Evolutionary conservation across 2,329 filamentous ascomycete genomes (phyloP).

Genomic region (Aspergillus proliferans): DNA sequence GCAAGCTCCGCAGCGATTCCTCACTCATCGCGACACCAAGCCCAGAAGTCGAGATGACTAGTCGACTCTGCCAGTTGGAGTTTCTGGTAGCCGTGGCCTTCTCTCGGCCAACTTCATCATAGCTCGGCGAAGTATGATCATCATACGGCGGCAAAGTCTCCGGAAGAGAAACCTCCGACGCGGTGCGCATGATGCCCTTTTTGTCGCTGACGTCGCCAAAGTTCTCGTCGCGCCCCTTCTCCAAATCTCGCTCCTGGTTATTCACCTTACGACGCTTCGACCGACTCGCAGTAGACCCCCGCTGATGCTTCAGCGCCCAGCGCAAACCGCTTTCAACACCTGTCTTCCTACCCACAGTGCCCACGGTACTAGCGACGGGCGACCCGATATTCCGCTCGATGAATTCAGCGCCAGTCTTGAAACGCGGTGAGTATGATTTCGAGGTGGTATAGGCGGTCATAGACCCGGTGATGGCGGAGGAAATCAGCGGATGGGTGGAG

Average conservation of each 20-base stretch:
- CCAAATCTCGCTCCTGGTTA: conserved; percentile 39
- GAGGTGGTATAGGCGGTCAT: conserved; percentile 78
- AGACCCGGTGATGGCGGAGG: conserved; percentile 76
- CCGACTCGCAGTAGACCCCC: conserved; percentile 30
- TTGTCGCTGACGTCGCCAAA: conserved; percentile 3
- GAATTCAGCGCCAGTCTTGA: conserved; percentile 84
- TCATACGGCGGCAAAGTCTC: conserved; percentile 82
- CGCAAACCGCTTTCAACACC: conserved; percentile 82
- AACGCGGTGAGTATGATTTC: conserved; percentile 83
- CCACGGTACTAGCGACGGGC: conserved; percentile 79
- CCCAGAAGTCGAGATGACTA: conserved; percentile 86
- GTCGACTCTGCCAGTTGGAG: conserved; percentile 66
- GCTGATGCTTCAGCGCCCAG: conserved; percentile 60
- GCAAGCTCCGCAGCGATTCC: conserved; percentile 74
- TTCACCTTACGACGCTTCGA: conserved; percentile 42
- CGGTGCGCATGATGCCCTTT: conserved; percentile 40
- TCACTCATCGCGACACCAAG: conserved; percentile 88
- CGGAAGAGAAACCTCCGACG: conserved; percentile 60
- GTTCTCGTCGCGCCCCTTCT: conserved; percentile 28
- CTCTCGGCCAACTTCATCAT: conserved; percentile 53
- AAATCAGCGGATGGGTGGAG: conserved; percentile 78
- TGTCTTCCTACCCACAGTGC: conserved; percentile 73
- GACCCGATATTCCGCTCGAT: conserved; percentile 78
- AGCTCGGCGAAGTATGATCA: conserved; percentile 66
- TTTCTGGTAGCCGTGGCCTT: conserved; percentile 19